phyloP scores from a whole-genome alignment of 345 rosid genomes.

The Geranium rotundifolium region DNA sequence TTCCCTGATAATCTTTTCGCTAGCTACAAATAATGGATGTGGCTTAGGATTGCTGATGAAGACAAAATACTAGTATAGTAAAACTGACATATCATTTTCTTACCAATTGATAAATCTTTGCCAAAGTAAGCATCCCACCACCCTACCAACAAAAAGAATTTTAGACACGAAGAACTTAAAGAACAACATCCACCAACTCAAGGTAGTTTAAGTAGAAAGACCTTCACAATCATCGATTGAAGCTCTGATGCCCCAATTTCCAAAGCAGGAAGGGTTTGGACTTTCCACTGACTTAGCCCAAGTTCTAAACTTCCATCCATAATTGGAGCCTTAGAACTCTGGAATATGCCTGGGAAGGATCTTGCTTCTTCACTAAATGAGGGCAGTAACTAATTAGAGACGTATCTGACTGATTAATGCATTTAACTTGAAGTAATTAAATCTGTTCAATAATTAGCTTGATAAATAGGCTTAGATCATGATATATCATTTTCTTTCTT shows the following conservation, averaged over 20 bases:
- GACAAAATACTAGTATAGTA: slow-evolving; percentile 9
- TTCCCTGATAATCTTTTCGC: slow-evolving; percentile 55
- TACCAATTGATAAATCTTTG: slow-evolving; percentile 71
- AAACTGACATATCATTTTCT: slow-evolving; percentile 12
- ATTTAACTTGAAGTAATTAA: too few species aligned
- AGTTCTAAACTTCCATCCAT: slow-evolving; percentile 43
- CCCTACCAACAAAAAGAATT: slow-evolving; percentile 30
- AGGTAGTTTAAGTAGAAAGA: slow-evolving; percentile 10
- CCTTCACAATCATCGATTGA: slow-evolving; percentile 70
- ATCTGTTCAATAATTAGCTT: background rate
- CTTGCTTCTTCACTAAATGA: slow-evolving; percentile 58
- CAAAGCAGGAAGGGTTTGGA: slow-evolving; percentile 49
- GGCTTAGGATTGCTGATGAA: slow-evolving; percentile 5
- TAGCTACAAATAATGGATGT: slow-evolving; percentile 33
- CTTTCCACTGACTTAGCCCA: slow-evolving; percentile 59
- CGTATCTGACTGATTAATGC: too few species aligned
- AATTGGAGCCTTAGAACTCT: slow-evolving; percentile 24
- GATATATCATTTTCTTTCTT: too few species aligned
- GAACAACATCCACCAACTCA: background rate
- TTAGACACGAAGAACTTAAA: slow-evolving; percentile 5
- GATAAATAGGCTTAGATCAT: too few species aligned
- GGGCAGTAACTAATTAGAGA: slow-evolving; percentile 10
- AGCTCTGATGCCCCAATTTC: slow-evolving; percentile 51
- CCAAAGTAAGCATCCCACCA: slow-evolving; percentile 62
- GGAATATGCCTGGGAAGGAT: slow-evolving; percentile 42